Percentiles rank a stretch among this genome's conserved stretches.
phyloP scores from a whole-genome alignment of 345 rosid species.

The Camelina laxa region DNA sequence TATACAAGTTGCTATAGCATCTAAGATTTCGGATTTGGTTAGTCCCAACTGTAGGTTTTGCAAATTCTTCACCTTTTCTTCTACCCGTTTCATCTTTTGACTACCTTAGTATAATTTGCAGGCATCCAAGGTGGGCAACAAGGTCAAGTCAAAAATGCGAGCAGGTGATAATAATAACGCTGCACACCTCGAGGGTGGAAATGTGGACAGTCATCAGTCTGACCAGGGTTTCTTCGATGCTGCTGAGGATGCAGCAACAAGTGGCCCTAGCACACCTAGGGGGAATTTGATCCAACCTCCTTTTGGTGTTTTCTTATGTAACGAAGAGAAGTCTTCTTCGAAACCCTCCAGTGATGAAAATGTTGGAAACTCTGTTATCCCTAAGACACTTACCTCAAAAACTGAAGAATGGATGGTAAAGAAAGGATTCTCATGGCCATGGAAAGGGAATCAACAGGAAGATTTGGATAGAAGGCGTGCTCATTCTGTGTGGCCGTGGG shows the following conservation, averaged over 20 bases:
- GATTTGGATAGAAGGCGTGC: constrained; percentile 54
- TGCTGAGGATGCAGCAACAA: constrained; percentile 72
- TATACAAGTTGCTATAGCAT: constrained; percentile 78
- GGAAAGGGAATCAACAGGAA: constrained; percentile 85
- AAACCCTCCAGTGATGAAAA: constrained; percentile 60
- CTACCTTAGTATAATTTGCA: constrained; percentile 46
- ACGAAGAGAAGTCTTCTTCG: constrained; percentile 55
- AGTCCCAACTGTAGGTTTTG: constrained; percentile 31
- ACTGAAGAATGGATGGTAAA: constrained; percentile 86
- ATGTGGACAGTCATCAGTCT: constrained; percentile 71
- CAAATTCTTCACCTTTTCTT: constrained; percentile 14
- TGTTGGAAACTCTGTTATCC: constrained; percentile 68
- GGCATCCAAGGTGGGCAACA: constrained; percentile 84
- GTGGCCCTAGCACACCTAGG: constrained; percentile 77
- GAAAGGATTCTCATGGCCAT: constrained; percentile 92
- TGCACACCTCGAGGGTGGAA: constrained; percentile 65
- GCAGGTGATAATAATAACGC: constrained; percentile 54
- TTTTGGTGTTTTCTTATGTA: constrained; percentile 61
- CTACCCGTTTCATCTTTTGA: constrained; percentile 38
- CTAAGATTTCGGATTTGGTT: constrained; percentile 89
- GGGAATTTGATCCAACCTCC: constrained; percentile 63
- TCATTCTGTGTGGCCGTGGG: constrained; percentile 62
- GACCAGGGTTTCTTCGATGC: constrained; percentile 74
- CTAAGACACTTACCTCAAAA: constrained; percentile 69
- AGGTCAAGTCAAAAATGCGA: constrained; percentile 78